These are phyloP conservation scores for Ascochyta fabae DNA, from an alignment of 2,329 filamentous ascomycete genomes.

Conservation along the genomic window DNA sequence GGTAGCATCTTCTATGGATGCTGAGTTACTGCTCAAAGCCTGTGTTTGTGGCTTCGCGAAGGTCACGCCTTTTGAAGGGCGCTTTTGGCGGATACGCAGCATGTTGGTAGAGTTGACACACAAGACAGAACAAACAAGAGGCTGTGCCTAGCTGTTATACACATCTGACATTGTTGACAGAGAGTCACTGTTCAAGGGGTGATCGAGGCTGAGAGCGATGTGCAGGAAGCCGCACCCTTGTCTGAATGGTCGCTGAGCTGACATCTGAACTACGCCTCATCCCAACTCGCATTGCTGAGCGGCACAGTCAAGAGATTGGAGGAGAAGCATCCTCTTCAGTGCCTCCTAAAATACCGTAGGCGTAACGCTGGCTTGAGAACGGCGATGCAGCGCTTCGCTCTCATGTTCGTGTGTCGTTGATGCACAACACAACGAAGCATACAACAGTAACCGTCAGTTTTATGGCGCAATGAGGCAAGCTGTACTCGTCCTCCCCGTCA, in stretches of 20 bases:
- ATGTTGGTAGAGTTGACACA: neutral
- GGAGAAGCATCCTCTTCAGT: neutral
- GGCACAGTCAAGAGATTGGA: slow-evolving; percentile 5
- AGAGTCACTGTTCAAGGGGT: slow-evolving; percentile 5
- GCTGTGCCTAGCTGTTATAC: slow-evolving; percentile 11
- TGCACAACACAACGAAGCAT: neutral
- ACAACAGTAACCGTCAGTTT: neutral
- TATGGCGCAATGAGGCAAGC: neutral
- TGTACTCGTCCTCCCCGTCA: neutral
- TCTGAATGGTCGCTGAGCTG: slow-evolving; percentile 22
- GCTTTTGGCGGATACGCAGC: slow-evolving; percentile 12
- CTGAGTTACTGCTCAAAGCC: slow-evolving; percentile 5
- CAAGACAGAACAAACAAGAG: neutral
- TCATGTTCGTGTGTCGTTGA: neutral
- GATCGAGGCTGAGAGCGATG: slow-evolving; percentile 20
- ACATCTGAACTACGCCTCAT: slow-evolving; percentile 15
- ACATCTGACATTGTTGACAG: neutral
- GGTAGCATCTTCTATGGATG: neutral
- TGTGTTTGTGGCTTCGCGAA: slow-evolving; percentile 2
- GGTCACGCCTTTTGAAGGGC: neutral
- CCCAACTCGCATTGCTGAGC: slow-evolving; percentile 1
- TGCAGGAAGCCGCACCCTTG: slow-evolving; percentile 12
- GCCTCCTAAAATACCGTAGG: neutral
- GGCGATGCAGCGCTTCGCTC: slow-evolving; percentile 6
- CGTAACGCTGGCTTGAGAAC: slow-evolving; percentile 1